Conservation (phyloP, 441 rosid genomes). For the Eutrema salsugineum region DNA sequence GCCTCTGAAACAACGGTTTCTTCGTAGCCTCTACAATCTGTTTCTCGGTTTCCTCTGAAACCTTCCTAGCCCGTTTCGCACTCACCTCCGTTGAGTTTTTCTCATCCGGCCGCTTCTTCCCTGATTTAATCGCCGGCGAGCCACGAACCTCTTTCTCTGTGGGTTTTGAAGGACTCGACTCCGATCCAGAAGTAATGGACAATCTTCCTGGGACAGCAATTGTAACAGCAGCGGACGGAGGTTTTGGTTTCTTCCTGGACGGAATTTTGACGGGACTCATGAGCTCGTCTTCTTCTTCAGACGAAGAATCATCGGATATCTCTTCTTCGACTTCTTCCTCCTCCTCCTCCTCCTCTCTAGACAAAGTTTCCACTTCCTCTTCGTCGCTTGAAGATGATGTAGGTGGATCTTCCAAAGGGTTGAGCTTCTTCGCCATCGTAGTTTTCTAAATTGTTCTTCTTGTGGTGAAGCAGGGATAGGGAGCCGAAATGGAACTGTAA, state of each 20-base stretch:
- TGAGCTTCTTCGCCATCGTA: not conserved
- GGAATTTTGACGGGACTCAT: not conserved
- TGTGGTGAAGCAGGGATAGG: not conserved
- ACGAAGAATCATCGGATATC: constrained; percentile 1
- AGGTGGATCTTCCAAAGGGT: not conserved
- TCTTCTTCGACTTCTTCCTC: not conserved
- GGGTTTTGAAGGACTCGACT: not conserved
- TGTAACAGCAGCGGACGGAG: not conserved
- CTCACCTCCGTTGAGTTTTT: not conserved
- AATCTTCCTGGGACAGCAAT: not conserved
- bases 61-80: constrained; percentile 18
- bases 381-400: not conserved
- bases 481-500: not conserved
- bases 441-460: not conserved
- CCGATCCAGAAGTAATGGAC: not conserved
- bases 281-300: not conserved
- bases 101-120: not conserved
- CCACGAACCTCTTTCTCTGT: not conserved
- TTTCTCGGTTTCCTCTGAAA: not conserved
- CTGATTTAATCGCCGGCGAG: not conserved
- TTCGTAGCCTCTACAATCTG: constrained; percentile 21
- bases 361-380: not conserved
- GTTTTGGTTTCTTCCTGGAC: not conserved
- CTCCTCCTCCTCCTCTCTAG: not conserved
- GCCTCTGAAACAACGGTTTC: constrained; percentile 28